Percentiles rank a stretch among this genome's conserved stretches.
Conservation (phyloP, 2,329 filamentous ascomycete species). For the Pseudomassariella vexata region DNA sequence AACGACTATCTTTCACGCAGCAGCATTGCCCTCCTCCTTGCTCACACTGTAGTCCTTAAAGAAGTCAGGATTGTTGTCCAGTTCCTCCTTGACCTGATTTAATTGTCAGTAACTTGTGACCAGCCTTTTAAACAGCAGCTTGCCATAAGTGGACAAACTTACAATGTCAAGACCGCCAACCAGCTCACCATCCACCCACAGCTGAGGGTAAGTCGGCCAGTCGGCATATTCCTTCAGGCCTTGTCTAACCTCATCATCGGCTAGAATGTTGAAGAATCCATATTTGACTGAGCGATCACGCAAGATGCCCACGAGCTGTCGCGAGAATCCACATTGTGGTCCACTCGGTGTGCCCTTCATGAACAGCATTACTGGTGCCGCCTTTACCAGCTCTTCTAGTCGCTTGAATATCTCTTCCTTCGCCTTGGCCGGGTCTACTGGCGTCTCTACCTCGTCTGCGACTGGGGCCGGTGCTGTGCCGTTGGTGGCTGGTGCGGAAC, state of each 20-base stretch:
- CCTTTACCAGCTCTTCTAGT: conserved; percentile 80
- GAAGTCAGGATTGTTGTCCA: conserved; percentile 78
- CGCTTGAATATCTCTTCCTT: conserved; percentile 84
- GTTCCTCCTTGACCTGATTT: conserved; percentile 82
- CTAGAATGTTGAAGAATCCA: conserved; percentile 98
- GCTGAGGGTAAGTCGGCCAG: conserved; percentile 95
- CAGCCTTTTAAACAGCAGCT: background rate
- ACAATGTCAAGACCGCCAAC: conserved; percentile 95
- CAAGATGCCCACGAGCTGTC: conserved; percentile 80
- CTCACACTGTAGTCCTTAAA: conserved; percentile 63
- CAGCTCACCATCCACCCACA: conserved; percentile 87
- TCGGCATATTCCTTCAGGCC: conserved; percentile 97
- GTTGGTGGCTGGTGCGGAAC: conserved; percentile 30
- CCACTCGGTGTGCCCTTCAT: conserved; percentile 93
- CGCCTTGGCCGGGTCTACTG: conserved; percentile 46
- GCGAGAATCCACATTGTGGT: conserved; percentile 88
- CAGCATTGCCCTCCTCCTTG: conserved; percentile 33
- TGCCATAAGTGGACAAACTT: conserved; percentile 37
- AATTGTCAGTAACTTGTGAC: conserved; percentile 1
- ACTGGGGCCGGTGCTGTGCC: conserved; percentile 32
- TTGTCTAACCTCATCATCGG: conserved; percentile 94
- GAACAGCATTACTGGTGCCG: conserved; percentile 96
- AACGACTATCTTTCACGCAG: no score
- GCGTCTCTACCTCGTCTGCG: conserved; percentile 23
- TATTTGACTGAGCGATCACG: conserved; percentile 90